These are phyloP conservation scores for Amanita thiersii DNA, from an alignment of 768 basidiomycete species.

Conservation along the genomic window DNA sequence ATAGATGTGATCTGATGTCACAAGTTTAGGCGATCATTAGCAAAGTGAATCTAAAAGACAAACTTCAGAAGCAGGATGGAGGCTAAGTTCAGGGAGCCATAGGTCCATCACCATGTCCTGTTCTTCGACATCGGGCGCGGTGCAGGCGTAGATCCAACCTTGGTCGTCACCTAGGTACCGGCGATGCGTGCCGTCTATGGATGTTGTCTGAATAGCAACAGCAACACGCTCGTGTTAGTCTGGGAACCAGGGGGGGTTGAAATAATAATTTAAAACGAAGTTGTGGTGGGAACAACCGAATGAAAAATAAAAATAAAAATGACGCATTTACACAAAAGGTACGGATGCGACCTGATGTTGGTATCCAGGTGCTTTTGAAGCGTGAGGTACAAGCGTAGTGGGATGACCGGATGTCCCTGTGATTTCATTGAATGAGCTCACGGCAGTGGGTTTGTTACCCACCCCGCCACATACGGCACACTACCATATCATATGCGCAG, in stretches of 20 bases:
- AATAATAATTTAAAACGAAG: neutral
- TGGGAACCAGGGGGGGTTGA: neutral
- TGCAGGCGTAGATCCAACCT: conserved; percentile 42
- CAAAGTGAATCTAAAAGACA: conserved; percentile 6
- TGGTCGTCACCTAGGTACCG: conserved; percentile 41
- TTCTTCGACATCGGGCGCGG: conserved; percentile 11
- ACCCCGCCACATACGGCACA: too few species aligned
- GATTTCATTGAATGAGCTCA: too few species aligned
- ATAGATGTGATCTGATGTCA: conserved; percentile 42
- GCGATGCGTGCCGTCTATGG: conserved; percentile 12
- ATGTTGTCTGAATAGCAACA: conserved; percentile 3
- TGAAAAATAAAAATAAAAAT: too few species aligned
- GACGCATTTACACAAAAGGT: conserved; percentile 46
- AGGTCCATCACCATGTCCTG: conserved; percentile 6
- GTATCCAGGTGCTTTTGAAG: conserved; percentile 18
- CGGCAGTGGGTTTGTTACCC: too few species aligned
- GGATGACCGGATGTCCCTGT: conserved; percentile 32
- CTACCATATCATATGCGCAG: too few species aligned
- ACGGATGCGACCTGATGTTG: conserved; percentile 31
- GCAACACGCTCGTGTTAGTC: too few species aligned
- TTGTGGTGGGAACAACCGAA: neutral
- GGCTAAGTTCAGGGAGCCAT: conserved; percentile 37
- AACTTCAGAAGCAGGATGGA: conserved; percentile 31
- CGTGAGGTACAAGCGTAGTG: conserved; percentile 31
- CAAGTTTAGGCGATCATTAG: conserved; percentile 9